Evolutionary conservation across 768 basidiomycete species (phyloP).

Genomic region (Pleurotus sapidus): DNA sequence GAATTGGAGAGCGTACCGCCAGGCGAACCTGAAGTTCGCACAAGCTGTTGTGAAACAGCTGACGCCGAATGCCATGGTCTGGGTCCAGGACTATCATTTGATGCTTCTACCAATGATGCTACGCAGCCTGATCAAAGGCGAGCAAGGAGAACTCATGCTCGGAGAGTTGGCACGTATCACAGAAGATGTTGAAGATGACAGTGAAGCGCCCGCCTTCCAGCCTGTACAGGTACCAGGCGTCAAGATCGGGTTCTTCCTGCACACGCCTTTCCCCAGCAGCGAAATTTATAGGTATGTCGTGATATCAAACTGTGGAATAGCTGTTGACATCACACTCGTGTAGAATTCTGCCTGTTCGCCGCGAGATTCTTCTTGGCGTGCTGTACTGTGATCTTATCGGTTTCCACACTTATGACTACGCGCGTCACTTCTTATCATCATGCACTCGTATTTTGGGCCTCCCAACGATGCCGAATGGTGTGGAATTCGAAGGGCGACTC

Average conservation of each 20-base stretch:
- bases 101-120: slow-evolving; percentile 97
- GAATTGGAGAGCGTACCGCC: slow-evolving; percentile 97
- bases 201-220: slow-evolving; percentile 27
- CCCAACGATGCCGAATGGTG: slow-evolving; percentile 96
- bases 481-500: slow-evolving; percentile 92
- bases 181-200: slow-evolving; percentile 63
- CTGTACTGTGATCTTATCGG: slow-evolving; percentile 97
- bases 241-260: slow-evolving; percentile 98
- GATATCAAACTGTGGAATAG: not conserved
- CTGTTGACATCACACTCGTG: slow-evolving; percentile 8
- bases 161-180: slow-evolving; percentile 67
- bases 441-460: slow-evolving; percentile 95
- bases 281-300: slow-evolving; percentile 85
- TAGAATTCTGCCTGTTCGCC: slow-evolving; percentile 94
- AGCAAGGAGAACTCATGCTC: slow-evolving; percentile 52
- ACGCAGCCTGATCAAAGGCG: slow-evolving; percentile 83
- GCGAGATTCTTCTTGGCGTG: slow-evolving; percentile 95
- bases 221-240: slow-evolving; percentile 54
- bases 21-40: slow-evolving; percentile 94
- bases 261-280: slow-evolving; percentile 96
- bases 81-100: slow-evolving; percentile 98
- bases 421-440: slow-evolving; percentile 97
- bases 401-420: slow-evolving; percentile 99
- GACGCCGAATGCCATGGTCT: slow-evolving; percentile 89
- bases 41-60: slow-evolving; percentile 81